Percentiles rank a stretch among this genome's conserved stretches.
Conservation (phyloP, 768 basidiomycete species). For the Boletus subparvulus region DNA sequence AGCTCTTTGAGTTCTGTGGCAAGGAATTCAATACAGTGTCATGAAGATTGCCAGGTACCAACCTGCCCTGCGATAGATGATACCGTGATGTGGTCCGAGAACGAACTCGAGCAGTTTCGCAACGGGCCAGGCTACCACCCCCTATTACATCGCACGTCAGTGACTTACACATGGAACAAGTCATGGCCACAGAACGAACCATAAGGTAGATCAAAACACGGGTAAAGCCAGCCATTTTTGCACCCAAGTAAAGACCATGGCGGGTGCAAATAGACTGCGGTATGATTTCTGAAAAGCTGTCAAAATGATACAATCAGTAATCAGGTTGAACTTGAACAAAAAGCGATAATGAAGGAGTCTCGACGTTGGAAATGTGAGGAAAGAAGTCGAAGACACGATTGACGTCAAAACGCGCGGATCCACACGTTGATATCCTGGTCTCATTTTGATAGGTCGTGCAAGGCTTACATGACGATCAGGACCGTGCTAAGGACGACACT, state of each 20-base stretch:
- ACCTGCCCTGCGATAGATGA: conserved; percentile 82
- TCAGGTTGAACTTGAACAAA: not conserved
- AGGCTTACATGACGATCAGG: conserved; percentile 81
- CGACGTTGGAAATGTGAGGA: not conserved
- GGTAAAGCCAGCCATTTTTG: conserved; percentile 78
- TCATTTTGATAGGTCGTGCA: not conserved
- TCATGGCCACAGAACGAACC: conserved; percentile 36
- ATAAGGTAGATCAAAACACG: conserved; percentile 65
- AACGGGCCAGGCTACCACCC: conserved; percentile 79
- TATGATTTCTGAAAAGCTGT: conserved; percentile 87
- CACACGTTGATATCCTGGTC: not conserved
- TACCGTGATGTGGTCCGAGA: conserved; percentile 84
- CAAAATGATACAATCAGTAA: conserved; percentile 3
- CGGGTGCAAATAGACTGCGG: conserved; percentile 92
- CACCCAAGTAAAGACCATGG: conserved; percentile 85
- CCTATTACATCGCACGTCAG: conserved; percentile 38
- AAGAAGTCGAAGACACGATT: not conserved
- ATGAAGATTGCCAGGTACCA: not conserved
- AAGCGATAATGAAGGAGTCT: not conserved
- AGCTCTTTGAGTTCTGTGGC: conserved; percentile 76
- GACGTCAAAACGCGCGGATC: no score
- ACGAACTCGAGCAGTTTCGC: conserved; percentile 77
- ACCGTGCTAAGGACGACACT: conserved; percentile 82
- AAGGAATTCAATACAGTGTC: not conserved
- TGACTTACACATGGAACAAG: no score